Conservation (phyloP, 2,329 filamentous ascomycete genomes). For the Pestalotiopsis sp. region DNA sequence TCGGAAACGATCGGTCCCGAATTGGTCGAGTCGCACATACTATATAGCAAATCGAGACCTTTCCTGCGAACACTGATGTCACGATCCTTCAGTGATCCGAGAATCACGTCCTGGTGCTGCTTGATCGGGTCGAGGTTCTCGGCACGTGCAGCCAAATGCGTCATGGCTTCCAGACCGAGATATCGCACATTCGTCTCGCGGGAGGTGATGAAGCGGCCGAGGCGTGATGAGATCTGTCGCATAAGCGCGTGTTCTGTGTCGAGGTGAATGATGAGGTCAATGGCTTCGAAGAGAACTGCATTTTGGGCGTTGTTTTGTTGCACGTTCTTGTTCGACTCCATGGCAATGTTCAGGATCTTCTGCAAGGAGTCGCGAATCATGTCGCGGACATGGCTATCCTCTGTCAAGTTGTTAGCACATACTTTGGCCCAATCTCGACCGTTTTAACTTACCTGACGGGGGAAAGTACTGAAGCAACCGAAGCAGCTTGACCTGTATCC, state of each 20-base stretch:
- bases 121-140: slow-evolving; percentile 98
- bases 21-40: slow-evolving; percentile 98
- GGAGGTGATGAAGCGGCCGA: slow-evolving; percentile 96
- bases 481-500: slow-evolving; percentile 95
- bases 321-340: slow-evolving; percentile 96
- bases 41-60: slow-evolving; percentile 94
- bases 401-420: slow-evolving; percentile 45
- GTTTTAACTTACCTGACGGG: slow-evolving; percentile 72
- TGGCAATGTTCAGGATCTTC: slow-evolving; percentile 86
- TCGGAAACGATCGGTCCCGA: slow-evolving; percentile 92
- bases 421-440: not conserved
- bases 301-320: slow-evolving; percentile 99
- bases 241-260: slow-evolving; percentile 94
- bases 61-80: slow-evolving; percentile 98
- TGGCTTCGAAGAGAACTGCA: slow-evolving; percentile 95
- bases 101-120: slow-evolving; percentile 94
- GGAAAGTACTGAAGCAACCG: slow-evolving; percentile 94
- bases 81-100: slow-evolving; percentile 89
- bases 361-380: slow-evolving; percentile 92
- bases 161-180: slow-evolving; percentile 95
- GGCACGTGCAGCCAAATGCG: slow-evolving; percentile 89
- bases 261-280: slow-evolving; percentile 96
- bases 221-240: slow-evolving; percentile 88
- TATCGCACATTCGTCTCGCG: slow-evolving; percentile 97
- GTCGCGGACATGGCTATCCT: slow-evolving; percentile 88